Base-by-base conservation (phyloP, 2,329 filamentous ascomycete genomes). In the Beauveria australis region DNA sequence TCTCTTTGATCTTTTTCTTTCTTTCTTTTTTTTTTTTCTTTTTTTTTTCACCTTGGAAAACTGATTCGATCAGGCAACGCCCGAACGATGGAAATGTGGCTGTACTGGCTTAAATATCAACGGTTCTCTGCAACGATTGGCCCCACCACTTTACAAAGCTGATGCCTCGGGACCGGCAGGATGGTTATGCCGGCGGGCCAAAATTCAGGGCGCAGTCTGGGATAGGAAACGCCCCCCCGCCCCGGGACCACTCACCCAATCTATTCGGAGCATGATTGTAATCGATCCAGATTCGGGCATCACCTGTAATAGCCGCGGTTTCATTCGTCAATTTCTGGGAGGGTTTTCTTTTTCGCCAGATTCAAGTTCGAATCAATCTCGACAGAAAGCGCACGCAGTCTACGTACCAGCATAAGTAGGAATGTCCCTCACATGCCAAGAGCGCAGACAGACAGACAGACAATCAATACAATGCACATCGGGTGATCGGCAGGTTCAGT, bases 121-220 rank as follows among this genome's bases (percentile, higher is more conserved):
- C 8, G 3, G 12, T 24, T 46, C 33, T 6, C 33, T 37, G 33
- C 33, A 14, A 16, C 43, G 19, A 40, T 16, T 1, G 22, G 52
- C 28, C 51, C 52, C 24, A 44, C 40, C 3, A 22, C 52, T 8
- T 12, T 19, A 14, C 18, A 14, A 5, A 54, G 3, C 10, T 9
- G 40, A 22, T 54, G 52, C 52, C 52, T 54, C 52, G 52, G 52
- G 51, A 43, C 52, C 52, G 52, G 52, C 52, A 22, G 52, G 52
- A 54, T 54, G 52, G 24, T 54, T 54, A 19, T 43, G 52, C 52
- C 52, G 52, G 52, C 52, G 52, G 52, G 52, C 18, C 12, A 54
- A 44, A 30, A 37, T 24, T 14, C 26, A 30, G 41, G 26, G 53
- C 19, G 18, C 16, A 24, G 53, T 33, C 28, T 22, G 53, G 30